Evolutionary conservation across 805 yeast species (phyloP), one percentile per base, ranked within the genome.

Genomic region (Blastobotrys terrestris): DNA sequence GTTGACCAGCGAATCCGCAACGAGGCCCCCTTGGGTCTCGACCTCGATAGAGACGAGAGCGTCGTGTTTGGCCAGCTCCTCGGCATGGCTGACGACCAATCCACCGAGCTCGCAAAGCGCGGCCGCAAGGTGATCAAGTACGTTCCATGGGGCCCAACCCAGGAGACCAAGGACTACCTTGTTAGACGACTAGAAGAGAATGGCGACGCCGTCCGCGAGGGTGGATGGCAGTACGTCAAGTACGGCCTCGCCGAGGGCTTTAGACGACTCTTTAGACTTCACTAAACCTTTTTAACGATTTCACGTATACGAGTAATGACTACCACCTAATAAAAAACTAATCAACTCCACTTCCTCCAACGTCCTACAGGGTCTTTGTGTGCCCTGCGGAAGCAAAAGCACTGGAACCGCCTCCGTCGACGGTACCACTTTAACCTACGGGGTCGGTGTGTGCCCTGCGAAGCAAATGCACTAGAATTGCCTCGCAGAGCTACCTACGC

Each of bases 131-230:
- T 91, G 51, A 84, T 92, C 71, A 92, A 92, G 72, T 91, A 92
- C 67, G 97, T 91, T 57, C 95, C 97, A 15, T 91, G 97, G 97
- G 97, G 97, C 7, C 97, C 97, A 35, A 95, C 96, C 52, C 71
- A 81, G 60, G 97, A 92, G 72, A 90, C 97, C 54, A 89, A 87
- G 72, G 96, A 88, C 61, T 91, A 91, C 66, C 72, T 91, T 56
- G 74, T 84, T 57, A 83, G 98, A 75, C 81, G 98, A 72, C 75
- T 91, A 57, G 97, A 91, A 72, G 98, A 91, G 72, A 91, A 91
- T 66, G 97, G 97, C 20, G 97, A 91, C 69, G 95, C 96, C 7
- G 95, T 88, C 4, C 83, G 92, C 31, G 62, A 59, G 20, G 65
- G 64, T 11, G 68, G 68, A 35, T 53, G 58, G 63, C 43, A 49